phyloP scores from a whole-genome alignment of 371 early-diverging fungal genomes.

The Rhizopus arrhizus region DNA sequence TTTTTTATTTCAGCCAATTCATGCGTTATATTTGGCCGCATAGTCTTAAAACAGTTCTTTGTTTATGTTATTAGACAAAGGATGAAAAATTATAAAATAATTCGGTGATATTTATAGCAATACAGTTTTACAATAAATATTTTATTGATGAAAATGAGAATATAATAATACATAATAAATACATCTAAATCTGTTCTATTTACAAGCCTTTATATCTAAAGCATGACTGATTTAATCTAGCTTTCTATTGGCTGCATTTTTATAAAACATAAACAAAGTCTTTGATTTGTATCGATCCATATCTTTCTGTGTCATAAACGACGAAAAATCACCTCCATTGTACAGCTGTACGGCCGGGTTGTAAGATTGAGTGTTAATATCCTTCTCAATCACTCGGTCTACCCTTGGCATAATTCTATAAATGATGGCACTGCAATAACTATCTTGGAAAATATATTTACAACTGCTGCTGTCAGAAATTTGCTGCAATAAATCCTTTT shows the following conservation, averaged over 20 bases:
- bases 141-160: too few relatives aligned
- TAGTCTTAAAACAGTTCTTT: too few relatives aligned
- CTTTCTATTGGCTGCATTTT: slow-evolving; percentile 61
- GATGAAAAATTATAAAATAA: too few relatives aligned
- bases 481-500: slow-evolving; percentile 10
- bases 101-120: too few relatives aligned
- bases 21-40: too few relatives aligned
- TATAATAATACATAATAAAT: too few relatives aligned
- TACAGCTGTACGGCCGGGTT: slow-evolving; percentile 13
- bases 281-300: slow-evolving; percentile 33
- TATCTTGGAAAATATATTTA: slow-evolving; percentile 31
- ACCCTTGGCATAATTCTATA: slow-evolving; percentile 32
- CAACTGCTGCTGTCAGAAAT: slow-evolving; percentile 11
- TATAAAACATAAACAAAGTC: slow-evolving; percentile 20
- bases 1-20: too few relatives aligned
- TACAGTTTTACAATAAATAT: too few relatives aligned
- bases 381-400: slow-evolving; percentile 33
- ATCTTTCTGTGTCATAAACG: slow-evolving; percentile 25
- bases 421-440: slow-evolving; percentile 25
- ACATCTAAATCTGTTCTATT: too few relatives aligned
- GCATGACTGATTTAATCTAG: slow-evolving; percentile 25
- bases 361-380: slow-evolving; percentile 3
- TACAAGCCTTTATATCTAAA: too few relatives aligned
- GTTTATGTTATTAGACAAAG: too few relatives aligned
- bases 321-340: slow-evolving; percentile 23